Base-by-base conservation (phyloP, 2,329 filamentous ascomycete genomes). In the Drechslerella coelobrocha region DNA sequence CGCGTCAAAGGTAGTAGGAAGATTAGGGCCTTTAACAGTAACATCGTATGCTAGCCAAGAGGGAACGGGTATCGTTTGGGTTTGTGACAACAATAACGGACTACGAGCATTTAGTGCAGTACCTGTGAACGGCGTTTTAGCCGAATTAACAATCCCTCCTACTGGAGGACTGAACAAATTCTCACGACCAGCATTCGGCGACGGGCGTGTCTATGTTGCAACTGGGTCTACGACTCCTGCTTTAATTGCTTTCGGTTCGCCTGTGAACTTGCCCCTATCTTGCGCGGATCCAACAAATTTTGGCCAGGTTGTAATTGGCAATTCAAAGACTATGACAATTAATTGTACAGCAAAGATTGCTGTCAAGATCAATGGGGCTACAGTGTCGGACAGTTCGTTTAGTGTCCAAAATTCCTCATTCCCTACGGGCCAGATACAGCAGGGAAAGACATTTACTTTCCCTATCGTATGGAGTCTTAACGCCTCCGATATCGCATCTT, bases 251-350 rank as follows among this genome's bases (percentile, higher is more conserved):
- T 72, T 79, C 19, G 79, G 79, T 5, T 80, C 80, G 10, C 80
- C 81, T 2, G 80, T 82, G 48, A 79, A 79, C 52, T 63, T 80
- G 3, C 78, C 81, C 2, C 71, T 82, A 12, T 78, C 77, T 59
- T 82, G 81, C 61, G 78, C 76, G 10, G 77, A 77, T 23, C 79
- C 79, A 3, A 76, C 81, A 17, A 75, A 80, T 39, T 81, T 81
- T 73, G 80, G 79, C 2, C 74, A 76, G 39, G 73, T 81, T 1
- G 75, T 77, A 1, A 77, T 79, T 41, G 79, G 79, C 1, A 74
- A 73, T 8, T 75, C 75, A 5, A 75, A 74, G 19, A 78, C 75
- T 0, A 53, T 74, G 10, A 78, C 61, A 1, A 75, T 81, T 41
- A 78, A 73, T 23, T 81, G 80, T 65, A 81, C 75, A 10, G 79